Conservation (phyloP, 306 rosid genomes). For the Pachyrhizus erosus region DNA sequence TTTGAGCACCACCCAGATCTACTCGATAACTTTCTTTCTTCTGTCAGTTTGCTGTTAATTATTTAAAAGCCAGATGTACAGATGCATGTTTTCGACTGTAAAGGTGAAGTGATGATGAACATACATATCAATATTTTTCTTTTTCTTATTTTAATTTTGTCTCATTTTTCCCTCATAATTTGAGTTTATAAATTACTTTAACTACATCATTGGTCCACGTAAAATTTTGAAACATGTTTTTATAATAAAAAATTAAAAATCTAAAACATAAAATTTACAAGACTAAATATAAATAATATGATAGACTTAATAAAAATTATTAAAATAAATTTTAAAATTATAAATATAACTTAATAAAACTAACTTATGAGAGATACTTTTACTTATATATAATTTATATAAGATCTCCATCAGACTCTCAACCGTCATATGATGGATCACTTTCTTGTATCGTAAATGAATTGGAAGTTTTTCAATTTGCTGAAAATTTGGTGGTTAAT, state of each 20-base stretch:
- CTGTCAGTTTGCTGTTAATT: neutral
- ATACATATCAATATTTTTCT: neutral
- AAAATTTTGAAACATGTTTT: too few species aligned
- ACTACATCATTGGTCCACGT: too few species aligned
- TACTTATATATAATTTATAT: too few species aligned
- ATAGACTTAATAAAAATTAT: too few species aligned
- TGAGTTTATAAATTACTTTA: too few species aligned
- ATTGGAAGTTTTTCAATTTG: neutral
- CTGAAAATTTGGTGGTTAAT: neutral
- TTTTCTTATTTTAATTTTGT: neutral
- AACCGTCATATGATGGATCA: neutral
- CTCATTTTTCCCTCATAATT: too few species aligned
- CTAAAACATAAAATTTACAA: too few species aligned
- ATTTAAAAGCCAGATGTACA: neutral
- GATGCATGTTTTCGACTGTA: neutral
- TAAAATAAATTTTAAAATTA: too few species aligned
- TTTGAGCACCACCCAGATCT: neutral
- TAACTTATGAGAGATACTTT: too few species aligned
- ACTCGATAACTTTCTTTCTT: neutral
- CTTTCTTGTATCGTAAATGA: neutral
- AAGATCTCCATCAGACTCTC: neutral
- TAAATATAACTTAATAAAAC: too few species aligned
- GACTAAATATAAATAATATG: too few species aligned
- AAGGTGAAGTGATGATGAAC: neutral
- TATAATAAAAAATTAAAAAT: too few species aligned